Percentiles rank a stretch among this genome's conserved stretches.
phyloP scores from a whole-genome alignment of 257 asterid species.

The Primulina huaijiensis region DNA sequence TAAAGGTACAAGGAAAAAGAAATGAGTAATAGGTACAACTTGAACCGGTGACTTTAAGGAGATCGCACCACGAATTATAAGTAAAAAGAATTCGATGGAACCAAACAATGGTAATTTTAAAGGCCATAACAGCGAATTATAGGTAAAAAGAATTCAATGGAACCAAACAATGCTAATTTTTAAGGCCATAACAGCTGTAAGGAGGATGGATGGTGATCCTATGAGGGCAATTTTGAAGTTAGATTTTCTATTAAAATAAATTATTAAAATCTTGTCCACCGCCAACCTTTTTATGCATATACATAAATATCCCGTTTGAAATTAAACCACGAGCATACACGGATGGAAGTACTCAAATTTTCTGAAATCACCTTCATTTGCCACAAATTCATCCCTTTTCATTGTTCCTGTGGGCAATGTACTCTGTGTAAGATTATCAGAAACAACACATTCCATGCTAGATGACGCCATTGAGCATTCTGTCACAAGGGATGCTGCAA shows the following conservation, averaged over 20 bases:
- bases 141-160: background rate
- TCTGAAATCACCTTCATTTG: conserved; percentile 42
- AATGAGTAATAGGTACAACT: background rate
- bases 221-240: background rate
- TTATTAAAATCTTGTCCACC: background rate
- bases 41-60: background rate
- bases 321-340: background rate
- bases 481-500: conserved; percentile 30
- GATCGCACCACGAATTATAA: background rate
- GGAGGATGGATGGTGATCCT: background rate
- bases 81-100: background rate
- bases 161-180: background rate
- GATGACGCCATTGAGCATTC: conserved; percentile 26
- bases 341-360: background rate
- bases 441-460: conserved; percentile 20
- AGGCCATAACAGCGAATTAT: background rate
- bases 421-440: conserved; percentile 24
- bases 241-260: background rate
- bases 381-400: conserved; percentile 28
- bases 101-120: background rate
- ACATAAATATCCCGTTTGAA: background rate
- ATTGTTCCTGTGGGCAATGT: conserved; percentile 24
- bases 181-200: background rate
- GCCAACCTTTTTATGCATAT: background rate
- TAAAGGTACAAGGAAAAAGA: background rate